phyloP scores from a whole-genome alignment of 257 asterid species.

The Cinchona pubescens region DNA sequence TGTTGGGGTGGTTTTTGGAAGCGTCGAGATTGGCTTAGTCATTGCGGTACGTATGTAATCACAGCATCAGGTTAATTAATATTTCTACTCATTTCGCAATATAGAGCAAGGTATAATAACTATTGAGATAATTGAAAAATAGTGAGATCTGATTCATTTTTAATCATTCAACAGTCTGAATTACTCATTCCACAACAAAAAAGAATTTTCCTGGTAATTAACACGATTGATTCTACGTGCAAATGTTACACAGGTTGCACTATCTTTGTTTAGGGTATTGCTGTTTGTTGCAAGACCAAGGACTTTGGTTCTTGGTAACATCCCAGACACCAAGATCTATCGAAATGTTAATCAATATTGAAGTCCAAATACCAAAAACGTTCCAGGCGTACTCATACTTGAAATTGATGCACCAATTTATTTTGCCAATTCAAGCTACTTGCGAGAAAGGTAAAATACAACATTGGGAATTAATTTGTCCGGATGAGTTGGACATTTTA shows the following conservation, averaged over 20 bases:
- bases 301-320: conserved; percentile 72
- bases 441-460: conserved; percentile 73
- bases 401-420: conserved; percentile 89
- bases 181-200: too few relatives aligned
- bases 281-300: conserved; percentile 86
- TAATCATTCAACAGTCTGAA: too few relatives aligned
- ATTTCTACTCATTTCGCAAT: too few relatives aligned
- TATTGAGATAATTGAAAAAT: too few relatives aligned
- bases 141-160: too few relatives aligned
- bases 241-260: conserved; percentile 56
- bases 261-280: conserved; percentile 67
- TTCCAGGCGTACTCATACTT: conserved; percentile 71
- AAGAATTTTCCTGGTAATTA: too few relatives aligned
- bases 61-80: too few relatives aligned
- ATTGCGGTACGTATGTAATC: conserved; percentile 70
- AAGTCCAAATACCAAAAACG: conserved; percentile 46
- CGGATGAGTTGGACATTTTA: too few relatives aligned
- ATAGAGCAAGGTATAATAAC: too few relatives aligned
- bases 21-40: conserved; percentile 71
- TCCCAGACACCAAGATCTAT: conserved; percentile 67
- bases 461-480: neutral
- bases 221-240: neutral
- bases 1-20: conserved; percentile 75
- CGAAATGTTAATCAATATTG: conserved; percentile 85
- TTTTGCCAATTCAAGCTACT: conserved; percentile 82